These are phyloP conservation scores for Erodium moschatum DNA, from an alignment of 441 rosid genomes.

Conservation along the genomic window DNA sequence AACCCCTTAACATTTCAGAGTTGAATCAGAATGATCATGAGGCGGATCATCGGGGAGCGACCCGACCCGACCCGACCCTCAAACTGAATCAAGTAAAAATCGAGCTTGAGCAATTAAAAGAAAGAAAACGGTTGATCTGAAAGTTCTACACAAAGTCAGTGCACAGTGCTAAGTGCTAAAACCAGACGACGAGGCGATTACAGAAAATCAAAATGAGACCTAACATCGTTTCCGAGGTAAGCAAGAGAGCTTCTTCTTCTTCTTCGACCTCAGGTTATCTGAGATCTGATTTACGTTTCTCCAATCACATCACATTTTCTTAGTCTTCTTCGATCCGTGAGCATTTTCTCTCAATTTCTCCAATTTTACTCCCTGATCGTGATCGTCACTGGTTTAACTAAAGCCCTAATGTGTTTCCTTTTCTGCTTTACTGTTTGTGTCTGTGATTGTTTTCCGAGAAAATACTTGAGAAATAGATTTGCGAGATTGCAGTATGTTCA, in stretches of 20 bases:
- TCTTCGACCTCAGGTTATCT: background rate
- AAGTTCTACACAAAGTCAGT: no score
- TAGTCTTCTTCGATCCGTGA: background rate
- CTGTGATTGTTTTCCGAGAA: background rate
- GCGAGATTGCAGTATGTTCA: background rate
- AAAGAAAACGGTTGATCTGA: no score
- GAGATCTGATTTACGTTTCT: background rate
- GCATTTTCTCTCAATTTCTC: background rate
- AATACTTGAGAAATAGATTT: background rate
- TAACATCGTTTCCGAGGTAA: conserved; percentile 23
- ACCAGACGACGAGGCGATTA: no score
- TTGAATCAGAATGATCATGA: no score
- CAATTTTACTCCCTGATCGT: background rate
- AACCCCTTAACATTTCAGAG: no score
- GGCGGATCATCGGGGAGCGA: no score
- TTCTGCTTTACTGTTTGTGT: background rate
- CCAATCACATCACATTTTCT: background rate
- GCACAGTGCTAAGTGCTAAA: no score
- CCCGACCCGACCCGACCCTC: no score
- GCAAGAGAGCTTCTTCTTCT: background rate
- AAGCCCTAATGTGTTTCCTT: background rate
- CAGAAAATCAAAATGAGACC: conserved; percentile 15
- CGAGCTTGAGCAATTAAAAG: no score
- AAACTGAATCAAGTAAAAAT: no score
- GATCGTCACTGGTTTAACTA: background rate